Percentiles rank a stretch among this genome's conserved stretches.
Conservation (phyloP, 129 eudicot species). For the Deinandra increscens region DNA sequence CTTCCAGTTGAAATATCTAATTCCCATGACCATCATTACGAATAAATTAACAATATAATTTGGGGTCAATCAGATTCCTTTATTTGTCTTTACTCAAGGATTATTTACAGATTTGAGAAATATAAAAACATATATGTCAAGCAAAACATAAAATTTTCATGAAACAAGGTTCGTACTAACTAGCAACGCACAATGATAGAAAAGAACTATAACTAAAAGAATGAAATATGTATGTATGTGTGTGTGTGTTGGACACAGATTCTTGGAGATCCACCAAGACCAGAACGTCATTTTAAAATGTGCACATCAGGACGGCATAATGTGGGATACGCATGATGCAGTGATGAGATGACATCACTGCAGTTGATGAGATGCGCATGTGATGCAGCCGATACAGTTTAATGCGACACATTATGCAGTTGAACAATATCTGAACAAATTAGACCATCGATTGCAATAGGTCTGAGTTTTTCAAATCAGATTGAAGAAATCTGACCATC, state of each 20-base stretch:
- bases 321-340: no score
- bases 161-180: conserved; percentile 3
- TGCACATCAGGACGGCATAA: no score
- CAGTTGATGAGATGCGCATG: no score
- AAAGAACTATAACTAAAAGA: background rate
- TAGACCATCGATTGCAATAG: no score
- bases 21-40: conserved; percentile 4
- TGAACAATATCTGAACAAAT: no score
- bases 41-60: background rate
- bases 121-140: background rate
- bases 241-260: background rate
- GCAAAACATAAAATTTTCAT: conserved; percentile 5
- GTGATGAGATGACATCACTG: no score
- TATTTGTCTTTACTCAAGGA: background rate
- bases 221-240: background rate
- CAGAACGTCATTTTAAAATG: background rate
- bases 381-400: no score
- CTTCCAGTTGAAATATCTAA: background rate
- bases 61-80: background rate
- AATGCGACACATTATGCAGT: no score
- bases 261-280: conserved; percentile 3
- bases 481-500: no score
- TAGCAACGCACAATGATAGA: background rate
- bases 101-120: background rate
- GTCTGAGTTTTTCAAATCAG: no score